Percentiles rank a stretch among this genome's conserved stretches.
phyloP scores from a whole-genome alignment of 495 filamentous ascomycete species.

The Acidiella bohemica region DNA sequence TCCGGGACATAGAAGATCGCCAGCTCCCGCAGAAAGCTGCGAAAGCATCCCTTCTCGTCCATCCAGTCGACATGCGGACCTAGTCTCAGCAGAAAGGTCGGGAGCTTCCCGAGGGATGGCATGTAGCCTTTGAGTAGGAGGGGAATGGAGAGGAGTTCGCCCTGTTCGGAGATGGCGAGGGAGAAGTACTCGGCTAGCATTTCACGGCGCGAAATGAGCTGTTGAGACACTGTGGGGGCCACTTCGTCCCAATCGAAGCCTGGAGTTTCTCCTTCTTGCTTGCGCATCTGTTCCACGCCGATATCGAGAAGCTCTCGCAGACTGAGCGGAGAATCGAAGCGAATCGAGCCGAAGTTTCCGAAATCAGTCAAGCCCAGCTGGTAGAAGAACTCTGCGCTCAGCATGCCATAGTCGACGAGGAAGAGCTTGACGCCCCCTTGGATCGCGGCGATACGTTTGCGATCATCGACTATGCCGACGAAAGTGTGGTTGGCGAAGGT shows the following conservation, averaged over 20 bases:
- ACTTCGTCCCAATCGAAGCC: slow-evolving; percentile 55
- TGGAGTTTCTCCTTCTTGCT: slow-evolving; percentile 31
- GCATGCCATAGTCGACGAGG: slow-evolving; percentile 84
- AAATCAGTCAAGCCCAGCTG: slow-evolving; percentile 94
- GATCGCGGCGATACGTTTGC: slow-evolving; percentile 74
- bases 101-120: slow-evolving; percentile 73
- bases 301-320: slow-evolving; percentile 57
- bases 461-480: slow-evolving; percentile 82
- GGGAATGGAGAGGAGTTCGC: slow-evolving; percentile 65
- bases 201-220: slow-evolving; percentile 59
- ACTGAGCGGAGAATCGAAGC: slow-evolving; percentile 60
- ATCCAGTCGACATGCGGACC: slow-evolving; percentile 84
- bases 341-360: slow-evolving; percentile 81
- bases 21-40: slow-evolving; percentile 72
- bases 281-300: slow-evolving; percentile 56
- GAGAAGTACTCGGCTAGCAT: slow-evolving; percentile 93
- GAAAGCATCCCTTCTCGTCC: slow-evolving; percentile 74
- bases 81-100: slow-evolving; percentile 72
- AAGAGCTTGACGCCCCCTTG: slow-evolving; percentile 88
- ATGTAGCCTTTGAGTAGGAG: slow-evolving; percentile 80
- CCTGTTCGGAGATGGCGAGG: slow-evolving; percentile 63
- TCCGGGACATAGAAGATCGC: slow-evolving; percentile 88
- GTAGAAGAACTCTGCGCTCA: slow-evolving; percentile 88
- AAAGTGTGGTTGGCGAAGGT: slow-evolving; percentile 84
- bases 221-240: slow-evolving; percentile 42